Percentiles rank a stretch among this genome's conserved stretches.
phyloP scores from a whole-genome alignment of 805 yeast genomes.

The Candida nonsorbophila region DNA sequence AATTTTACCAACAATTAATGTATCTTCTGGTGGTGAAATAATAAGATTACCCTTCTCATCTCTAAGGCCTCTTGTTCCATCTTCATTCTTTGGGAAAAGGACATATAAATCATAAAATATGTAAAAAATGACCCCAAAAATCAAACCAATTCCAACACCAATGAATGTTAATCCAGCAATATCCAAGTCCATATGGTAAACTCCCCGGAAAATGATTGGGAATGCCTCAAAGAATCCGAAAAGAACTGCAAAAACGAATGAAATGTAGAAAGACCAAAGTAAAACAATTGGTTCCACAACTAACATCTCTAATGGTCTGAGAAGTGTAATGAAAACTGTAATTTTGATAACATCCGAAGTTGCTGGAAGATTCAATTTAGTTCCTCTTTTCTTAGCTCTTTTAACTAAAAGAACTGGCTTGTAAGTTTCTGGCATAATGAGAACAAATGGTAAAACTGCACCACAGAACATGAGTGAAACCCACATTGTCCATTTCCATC shows the following conservation, averaged over 20 bases:
- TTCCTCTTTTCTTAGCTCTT: conserved; percentile 58
- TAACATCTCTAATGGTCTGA: conserved; percentile 66
- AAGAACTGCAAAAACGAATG: conserved; percentile 71
- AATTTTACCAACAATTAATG: conserved; percentile 55
- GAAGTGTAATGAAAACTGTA: conserved; percentile 45
- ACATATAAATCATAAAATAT: conserved; percentile 42
- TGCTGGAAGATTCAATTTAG: conserved; percentile 35
- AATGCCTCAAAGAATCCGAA: conserved; percentile 79
- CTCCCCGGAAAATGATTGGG: conserved; percentile 68
- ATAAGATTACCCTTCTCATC: conserved; percentile 52
- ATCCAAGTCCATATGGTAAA: conserved; percentile 54
- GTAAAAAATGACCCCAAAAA: conserved; percentile 50
- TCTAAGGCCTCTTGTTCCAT: conserved; percentile 54
- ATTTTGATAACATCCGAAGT: conserved; percentile 36
- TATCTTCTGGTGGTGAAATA: conserved; percentile 55
- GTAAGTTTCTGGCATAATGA: conserved; percentile 68
- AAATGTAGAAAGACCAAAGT: conserved; percentile 62
- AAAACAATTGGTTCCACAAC: conserved; percentile 69
- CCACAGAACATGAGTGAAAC: conserved; percentile 66
- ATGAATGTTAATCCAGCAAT: conserved; percentile 65
- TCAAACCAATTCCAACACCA: conserved; percentile 66
- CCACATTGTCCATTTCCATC: conserved; percentile 67
- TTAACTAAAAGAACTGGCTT: conserved; percentile 56
- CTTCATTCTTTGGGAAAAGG: conserved; percentile 54
- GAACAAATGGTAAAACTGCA: conserved; percentile 45